Evolutionary conservation across 352 stramenopile species (phyloP), one percentile per base, ranked within the genome.

Genomic region (Aphanomyces invadans): DNA sequence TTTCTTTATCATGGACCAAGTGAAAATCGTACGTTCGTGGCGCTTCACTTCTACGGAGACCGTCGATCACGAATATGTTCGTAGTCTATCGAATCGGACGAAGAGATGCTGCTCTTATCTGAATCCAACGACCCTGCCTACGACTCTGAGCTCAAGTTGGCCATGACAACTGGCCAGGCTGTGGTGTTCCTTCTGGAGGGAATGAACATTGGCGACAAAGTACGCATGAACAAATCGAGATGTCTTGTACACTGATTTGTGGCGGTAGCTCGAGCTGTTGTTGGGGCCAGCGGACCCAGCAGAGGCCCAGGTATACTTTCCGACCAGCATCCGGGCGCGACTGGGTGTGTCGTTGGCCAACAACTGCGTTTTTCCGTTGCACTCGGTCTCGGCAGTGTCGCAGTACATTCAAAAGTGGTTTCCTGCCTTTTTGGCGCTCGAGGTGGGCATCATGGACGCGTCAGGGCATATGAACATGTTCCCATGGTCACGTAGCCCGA

Each of bases 291-390:
- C 75, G 0, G 71, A 72, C 15, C 29, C 77, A 19, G 54, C 73
- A 10, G 29, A 72, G 0, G 79, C 78, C 4, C 66, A 39, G n/a
- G 23, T 67, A 15, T 81, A 77, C 48, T 87, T 86, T 53, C 79
- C 78, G 0, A 72, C 78, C 25, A 87, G 74, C 31, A 33, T 89
- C 2, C 71, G 77, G 31, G 77, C 71, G 5, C 72, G 78, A 19
- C 65, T 70, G 63, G 53, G 53, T 10, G 45, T 29, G 32, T 65
- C 63, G 7, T 9, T 49, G 2, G 63, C 51, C 28, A 26, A 70
- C 45, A 65, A 65, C 45, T 19, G n/a, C 53, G 12, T 70, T 2
- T 19, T 45, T 31, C 19, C 39, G 10, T 19, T 70, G 17, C 17
- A 49, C 10, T 15, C 52, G 9, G n/a, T 42, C 10, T 5, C 42